phyloP scores from a whole-genome alignment of 23 red algal genomes.

The Gracilaria vermiculophylla region DNA sequence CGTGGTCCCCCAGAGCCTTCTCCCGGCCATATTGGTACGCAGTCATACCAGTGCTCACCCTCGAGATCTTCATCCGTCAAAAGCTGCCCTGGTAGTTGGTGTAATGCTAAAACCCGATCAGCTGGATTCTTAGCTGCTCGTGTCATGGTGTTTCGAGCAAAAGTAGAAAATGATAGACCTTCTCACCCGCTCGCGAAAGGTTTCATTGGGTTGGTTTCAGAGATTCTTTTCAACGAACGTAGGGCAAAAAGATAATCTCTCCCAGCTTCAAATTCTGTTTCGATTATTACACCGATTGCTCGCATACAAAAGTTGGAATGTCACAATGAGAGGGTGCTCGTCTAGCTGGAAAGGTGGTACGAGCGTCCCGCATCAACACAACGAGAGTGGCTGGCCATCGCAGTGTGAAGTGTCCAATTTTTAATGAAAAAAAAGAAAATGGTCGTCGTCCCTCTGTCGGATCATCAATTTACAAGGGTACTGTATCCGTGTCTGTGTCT shows the following conservation, averaged over 20 bases:
- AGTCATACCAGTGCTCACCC: constrained; percentile 78
- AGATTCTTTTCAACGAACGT: too few species aligned
- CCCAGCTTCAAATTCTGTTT: too few species aligned
- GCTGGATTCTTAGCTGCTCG: constrained; percentile 3
- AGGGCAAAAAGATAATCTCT: too few species aligned
- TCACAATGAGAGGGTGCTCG: too few species aligned
- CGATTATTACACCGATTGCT: too few species aligned
- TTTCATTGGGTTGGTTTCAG: neutral
- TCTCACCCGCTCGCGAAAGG: neutral
- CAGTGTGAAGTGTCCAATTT: neutral
- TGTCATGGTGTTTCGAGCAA: neutral
- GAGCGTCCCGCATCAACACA: too few species aligned
- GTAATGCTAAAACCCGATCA: constrained; percentile 22
- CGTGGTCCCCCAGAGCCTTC: neutral
- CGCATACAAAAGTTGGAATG: too few species aligned
- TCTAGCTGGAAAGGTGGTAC: too few species aligned
- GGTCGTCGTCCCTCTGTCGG: neutral
- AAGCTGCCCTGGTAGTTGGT: constrained; percentile 62
- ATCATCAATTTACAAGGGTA: too few species aligned
- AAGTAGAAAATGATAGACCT: neutral
- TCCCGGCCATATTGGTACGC: constrained; percentile 54
- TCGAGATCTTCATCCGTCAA: constrained; percentile 45
- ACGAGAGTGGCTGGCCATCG: too few species aligned
- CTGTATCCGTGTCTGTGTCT: too few species aligned
- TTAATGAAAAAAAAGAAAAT: neutral